Conservation (phyloP, 352 stramenopile species). For the Globisporangium parvum region DNA sequence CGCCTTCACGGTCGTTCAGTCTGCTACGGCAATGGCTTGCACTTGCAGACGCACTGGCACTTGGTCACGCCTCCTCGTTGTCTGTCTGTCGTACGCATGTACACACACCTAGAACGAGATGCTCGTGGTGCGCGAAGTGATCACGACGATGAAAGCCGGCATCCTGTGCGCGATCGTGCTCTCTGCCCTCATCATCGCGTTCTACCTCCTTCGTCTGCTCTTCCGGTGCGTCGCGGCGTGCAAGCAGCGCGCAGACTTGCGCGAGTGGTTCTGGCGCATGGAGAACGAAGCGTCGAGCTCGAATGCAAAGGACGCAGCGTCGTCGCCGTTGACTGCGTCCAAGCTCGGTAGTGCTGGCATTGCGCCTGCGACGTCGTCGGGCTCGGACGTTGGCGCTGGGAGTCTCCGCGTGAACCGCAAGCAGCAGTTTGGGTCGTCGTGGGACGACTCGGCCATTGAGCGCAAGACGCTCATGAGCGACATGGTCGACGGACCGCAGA, state of each 20-base stretch:
- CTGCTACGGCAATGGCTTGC: background rate
- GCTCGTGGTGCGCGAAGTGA: constrained; percentile 70
- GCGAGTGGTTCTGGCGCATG: constrained; percentile 75
- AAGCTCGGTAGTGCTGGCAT: background rate
- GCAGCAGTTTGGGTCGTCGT: constrained; percentile 70
- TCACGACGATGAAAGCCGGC: constrained; percentile 83
- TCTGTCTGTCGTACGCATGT: background rate
- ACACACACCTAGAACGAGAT: constrained; percentile 52
- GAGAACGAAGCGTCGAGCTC: constrained; percentile 17
- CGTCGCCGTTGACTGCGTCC: constrained; percentile 4
- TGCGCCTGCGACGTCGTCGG: background rate
- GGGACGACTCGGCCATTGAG: constrained; percentile 75
- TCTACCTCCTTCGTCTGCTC: constrained; percentile 65
- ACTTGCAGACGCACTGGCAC: background rate
- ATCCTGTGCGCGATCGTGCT: constrained; percentile 71
- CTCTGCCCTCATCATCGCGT: constrained; percentile 62
- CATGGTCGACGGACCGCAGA: constrained; percentile 33
- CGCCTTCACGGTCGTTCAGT: background rate
- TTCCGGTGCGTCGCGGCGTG: constrained; percentile 65
- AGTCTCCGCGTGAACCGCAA: constrained; percentile 57
- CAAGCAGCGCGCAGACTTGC: constrained; percentile 63
- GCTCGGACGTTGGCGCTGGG: constrained; percentile 16
- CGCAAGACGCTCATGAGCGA: constrained; percentile 72
- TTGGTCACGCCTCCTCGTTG: background rate
- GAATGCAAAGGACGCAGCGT: constrained; percentile 8